phyloP scores from a whole-genome alignment of 192 early-diverging fungal genomes.

The Backusella westeae region DNA sequence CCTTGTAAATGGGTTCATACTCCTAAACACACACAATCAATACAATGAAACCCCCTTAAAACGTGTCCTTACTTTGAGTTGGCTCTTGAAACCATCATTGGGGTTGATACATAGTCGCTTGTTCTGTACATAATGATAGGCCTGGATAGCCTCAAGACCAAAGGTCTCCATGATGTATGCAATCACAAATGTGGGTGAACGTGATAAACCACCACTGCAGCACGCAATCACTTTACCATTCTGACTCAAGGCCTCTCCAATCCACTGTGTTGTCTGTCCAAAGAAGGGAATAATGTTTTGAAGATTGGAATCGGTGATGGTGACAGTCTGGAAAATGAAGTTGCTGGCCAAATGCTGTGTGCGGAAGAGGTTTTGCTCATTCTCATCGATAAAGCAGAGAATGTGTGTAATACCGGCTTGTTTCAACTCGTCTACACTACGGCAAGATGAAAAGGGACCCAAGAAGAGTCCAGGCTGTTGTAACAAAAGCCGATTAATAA shows the following conservation, averaged over 20 bases:
- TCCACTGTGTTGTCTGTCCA: slow-evolving; percentile 54
- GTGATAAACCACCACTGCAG: slow-evolving; percentile 80
- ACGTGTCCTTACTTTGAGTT: slow-evolving; percentile 60
- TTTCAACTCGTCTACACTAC: slow-evolving; percentile 56
- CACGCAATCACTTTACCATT: slow-evolving; percentile 62
- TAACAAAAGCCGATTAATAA: neutral
- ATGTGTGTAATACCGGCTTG: slow-evolving; percentile 70
- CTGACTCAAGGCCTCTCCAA: slow-evolving; percentile 41
- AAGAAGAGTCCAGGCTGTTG: slow-evolving; percentile 61
- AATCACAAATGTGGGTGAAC: slow-evolving; percentile 83
- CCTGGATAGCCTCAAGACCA: slow-evolving; percentile 61
- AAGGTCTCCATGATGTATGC: slow-evolving; percentile 86
- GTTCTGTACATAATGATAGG: slow-evolving; percentile 84
- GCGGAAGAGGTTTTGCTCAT: slow-evolving; percentile 8
- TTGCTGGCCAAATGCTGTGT: slow-evolving; percentile 34
- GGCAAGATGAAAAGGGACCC: slow-evolving; percentile 75
- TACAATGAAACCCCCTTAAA: neutral
- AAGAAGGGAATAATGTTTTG: slow-evolving; percentile 87
- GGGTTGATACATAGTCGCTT: slow-evolving; percentile 86
- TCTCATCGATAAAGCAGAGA: slow-evolving; percentile 67
- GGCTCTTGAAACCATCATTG: slow-evolving; percentile 76
- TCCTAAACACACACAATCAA: slow-evolving; percentile 49
- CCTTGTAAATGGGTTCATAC: slow-evolving; percentile 76
- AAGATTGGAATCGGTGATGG: slow-evolving; percentile 76
- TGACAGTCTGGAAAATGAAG: slow-evolving; percentile 65